A percentile compares a stretch with the other conserved stretches of the same genome.
Evolutionary conservation across 352 stramenopile genomes (phyloP).

Genomic region (Thalassiosira exigua): DNA sequence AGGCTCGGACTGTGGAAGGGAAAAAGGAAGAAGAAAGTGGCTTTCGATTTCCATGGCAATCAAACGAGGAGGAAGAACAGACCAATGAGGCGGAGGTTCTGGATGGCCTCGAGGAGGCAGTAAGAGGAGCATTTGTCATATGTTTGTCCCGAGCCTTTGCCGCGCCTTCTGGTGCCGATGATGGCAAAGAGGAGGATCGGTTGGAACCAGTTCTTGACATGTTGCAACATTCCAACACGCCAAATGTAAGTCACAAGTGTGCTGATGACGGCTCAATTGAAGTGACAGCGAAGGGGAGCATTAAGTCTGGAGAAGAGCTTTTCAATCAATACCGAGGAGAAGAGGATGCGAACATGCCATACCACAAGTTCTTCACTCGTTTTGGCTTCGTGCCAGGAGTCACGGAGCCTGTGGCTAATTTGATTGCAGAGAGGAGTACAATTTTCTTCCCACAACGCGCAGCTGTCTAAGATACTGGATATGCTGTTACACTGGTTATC

Average conservation of each 20-base stretch:
- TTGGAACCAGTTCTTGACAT: slow-evolving; percentile 77
- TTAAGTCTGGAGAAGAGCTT: slow-evolving; percentile 65
- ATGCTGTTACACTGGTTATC: too few relatives aligned
- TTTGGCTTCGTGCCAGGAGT: slow-evolving; percentile 82
- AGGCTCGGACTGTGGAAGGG: slow-evolving; percentile 48
- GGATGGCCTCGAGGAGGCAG: slow-evolving; percentile 65
- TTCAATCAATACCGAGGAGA: slow-evolving; percentile 78
- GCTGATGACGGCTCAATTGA: slow-evolving; percentile 62
- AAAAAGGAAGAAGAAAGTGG: slow-evolving; percentile 25
- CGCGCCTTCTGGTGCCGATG: slow-evolving; percentile 34
- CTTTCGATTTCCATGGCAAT: slow-evolving; percentile 68
- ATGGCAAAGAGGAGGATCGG: slow-evolving; percentile 63
- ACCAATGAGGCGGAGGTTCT: slow-evolving; percentile 29
- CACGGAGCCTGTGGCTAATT: slow-evolving; percentile 64
- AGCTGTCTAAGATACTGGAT: slow-evolving; percentile 61
- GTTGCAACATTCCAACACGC: slow-evolving; percentile 66
- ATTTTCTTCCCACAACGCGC: slow-evolving; percentile 78
- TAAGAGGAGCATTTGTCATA: slow-evolving; percentile 77
- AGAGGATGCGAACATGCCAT: slow-evolving; percentile 77
- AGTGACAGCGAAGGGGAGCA: slow-evolving; percentile 58
- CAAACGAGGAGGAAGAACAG: slow-evolving; percentile 29
- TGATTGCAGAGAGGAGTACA: slow-evolving; percentile 68
- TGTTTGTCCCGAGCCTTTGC: slow-evolving; percentile 70
- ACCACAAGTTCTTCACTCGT: slow-evolving; percentile 78
- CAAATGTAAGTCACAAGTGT: slow-evolving; percentile 59